These are phyloP conservation scores for Pulveroboletus frians DNA, from an alignment of 768 basidiomycete genomes.

Conservation along the genomic window DNA sequence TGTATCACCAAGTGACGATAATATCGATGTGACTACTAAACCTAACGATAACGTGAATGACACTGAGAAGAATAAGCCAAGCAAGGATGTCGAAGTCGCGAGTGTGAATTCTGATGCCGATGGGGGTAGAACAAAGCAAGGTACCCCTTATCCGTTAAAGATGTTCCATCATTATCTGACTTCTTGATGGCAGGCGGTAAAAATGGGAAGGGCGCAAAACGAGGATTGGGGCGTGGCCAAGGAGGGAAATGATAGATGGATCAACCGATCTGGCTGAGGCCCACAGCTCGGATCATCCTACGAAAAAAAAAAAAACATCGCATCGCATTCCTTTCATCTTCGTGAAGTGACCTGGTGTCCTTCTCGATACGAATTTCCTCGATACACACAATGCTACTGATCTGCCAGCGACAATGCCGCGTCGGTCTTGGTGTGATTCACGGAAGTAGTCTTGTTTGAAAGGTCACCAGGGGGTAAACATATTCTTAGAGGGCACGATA, in stretches of 20 bases:
- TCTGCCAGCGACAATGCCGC: conserved; percentile 2
- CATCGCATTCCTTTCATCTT: background rate
- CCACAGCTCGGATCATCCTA: background rate
- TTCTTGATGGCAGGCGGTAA: conserved; percentile 1
- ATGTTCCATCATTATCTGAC: conserved; percentile 5
- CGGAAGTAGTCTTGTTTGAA: conserved; percentile 7
- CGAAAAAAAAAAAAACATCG: conserved; percentile 1
- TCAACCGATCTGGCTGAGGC: background rate
- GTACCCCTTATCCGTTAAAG: conserved; percentile 9
- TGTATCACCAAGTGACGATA: conserved; percentile 26
- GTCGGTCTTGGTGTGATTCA: conserved; percentile 3
- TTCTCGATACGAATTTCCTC: background rate
- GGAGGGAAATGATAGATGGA: background rate
- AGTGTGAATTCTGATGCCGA: conserved; percentile 21
- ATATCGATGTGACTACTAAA: conserved; percentile 22
- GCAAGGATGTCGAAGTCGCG: conserved; percentile 21
- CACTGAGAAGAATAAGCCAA: conserved; percentile 24
- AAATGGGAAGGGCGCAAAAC: background rate
- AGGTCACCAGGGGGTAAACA: background rate
- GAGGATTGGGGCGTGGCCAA: background rate
- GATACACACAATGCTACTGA: conserved; percentile 6
- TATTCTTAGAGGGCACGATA: background rate
- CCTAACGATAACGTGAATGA: conserved; percentile 20
- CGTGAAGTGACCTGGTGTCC: conserved; percentile 19
- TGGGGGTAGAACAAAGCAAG: conserved; percentile 1